Base-by-base conservation (phyloP, 2,329 filamentous ascomycete species). In the Coniochaeta sp. region DNA sequence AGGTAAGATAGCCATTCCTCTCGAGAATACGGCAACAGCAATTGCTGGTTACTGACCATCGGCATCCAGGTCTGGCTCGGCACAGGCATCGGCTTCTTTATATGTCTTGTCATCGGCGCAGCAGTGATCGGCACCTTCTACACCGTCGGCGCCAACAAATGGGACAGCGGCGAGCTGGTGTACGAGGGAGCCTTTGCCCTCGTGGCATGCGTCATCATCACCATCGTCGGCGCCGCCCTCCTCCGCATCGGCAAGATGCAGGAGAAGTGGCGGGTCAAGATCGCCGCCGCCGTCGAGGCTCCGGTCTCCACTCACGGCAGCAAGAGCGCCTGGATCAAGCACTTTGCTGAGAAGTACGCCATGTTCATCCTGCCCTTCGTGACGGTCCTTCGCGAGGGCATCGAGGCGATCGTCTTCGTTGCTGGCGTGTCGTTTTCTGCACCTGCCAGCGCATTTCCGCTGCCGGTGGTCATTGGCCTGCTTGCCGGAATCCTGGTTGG, bases 321-420 rank as follows among this genome's bases (percentile, higher is more conserved):
- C 33, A 69, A 73, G 17, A 70, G 70, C 3, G 70, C 69, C 26
- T 76, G 77, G 68, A 58, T 92, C 63, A 89, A 89, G 73, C 74
- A 77, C 60, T 89, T 84, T 76, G 74, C 80, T 22, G 88, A 93
- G 72, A 91, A 89, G 72, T 95, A 96, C 70, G 85, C 87, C 69
- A 91, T 96, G 89, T 95, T 96, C 71, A 74, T 90, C 54, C 77
- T 96, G 59, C 92, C 92, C 1, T 96, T 96, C 73, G 81, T 96
- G 70, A 96, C 91, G 0, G 89, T 95, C n/a, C 76, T 96, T 16
- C 81, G 92, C 38, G 91, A 96, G 72, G 92, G 91, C 2, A 83
- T 96, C 33, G 92, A 96, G 72, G 90, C 89, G 0, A 88, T 96
- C 38, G 83, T 96, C 26, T 96, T 96, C 72, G 86, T 96, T 59